These are phyloP conservation scores for Fusarium sp. DNA, from an alignment of 2,329 filamentous ascomycete genomes.

Conservation along the genomic window DNA sequence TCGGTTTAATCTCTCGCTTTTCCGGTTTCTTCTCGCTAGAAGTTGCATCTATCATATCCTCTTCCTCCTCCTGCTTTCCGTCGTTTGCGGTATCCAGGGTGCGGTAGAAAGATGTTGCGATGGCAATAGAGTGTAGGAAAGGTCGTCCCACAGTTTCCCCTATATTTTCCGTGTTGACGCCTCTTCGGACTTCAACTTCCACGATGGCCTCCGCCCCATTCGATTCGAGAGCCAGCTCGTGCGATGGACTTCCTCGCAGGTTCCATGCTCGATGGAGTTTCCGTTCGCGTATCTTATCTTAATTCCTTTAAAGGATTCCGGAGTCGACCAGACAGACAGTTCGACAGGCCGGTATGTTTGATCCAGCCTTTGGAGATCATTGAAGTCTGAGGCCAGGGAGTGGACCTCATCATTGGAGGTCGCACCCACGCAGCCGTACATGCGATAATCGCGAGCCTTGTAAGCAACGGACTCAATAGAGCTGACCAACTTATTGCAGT, in stretches of 20 bases:
- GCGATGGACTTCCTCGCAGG: neutral
- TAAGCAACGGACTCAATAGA: neutral
- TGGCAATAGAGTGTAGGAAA: neutral
- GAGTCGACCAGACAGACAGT: neutral
- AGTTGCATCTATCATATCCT: neutral
- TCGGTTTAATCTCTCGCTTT: neutral
- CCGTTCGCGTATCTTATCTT: neutral
- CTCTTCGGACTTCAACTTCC: neutral
- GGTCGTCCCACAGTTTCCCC: no score
- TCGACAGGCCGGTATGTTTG: neutral
- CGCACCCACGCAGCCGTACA: neutral
- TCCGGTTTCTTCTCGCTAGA: neutral
- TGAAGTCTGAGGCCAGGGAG: neutral
- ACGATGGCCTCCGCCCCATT: neutral
- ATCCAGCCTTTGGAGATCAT: neutral
- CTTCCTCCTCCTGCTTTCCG: neutral
- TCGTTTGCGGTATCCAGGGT: neutral
- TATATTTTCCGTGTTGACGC: neutral
- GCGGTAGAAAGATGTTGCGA: neutral
- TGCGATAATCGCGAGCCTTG: neutral
- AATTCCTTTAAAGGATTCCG: neutral
- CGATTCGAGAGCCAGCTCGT: neutral
- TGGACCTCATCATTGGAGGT: neutral
- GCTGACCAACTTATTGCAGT: no score
- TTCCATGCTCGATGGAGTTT: neutral